Evolutionary conservation across 208 protist species (phyloP), one percentile per base, ranked within the genome.

Genomic region (Naegleria lovaniensis): DNA sequence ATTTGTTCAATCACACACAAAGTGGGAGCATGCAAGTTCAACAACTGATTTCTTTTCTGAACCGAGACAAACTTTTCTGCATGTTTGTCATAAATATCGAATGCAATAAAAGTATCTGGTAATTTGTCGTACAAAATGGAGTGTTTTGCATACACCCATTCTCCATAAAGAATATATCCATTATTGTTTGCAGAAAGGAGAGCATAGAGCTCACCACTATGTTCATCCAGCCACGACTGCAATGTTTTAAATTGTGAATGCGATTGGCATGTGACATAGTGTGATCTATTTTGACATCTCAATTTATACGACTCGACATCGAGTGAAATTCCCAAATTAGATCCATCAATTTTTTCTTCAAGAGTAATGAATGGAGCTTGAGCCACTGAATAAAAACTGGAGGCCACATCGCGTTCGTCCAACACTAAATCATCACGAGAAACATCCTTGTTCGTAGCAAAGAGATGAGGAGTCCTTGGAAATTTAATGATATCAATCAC

Each of bases 281-380:
- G 93, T 38, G 79, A 91, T n/a, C 93, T 52, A 85, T 94, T 94
- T 85, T 94, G 93, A 29, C 58, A 88, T 25, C 88, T 36, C 0
- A 94, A 67, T 75, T 90, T 83, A 38, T 84, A 84, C 19, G 76
- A 88, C 67, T 48, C 89, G 6, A 89, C 85, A 52, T 92, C 91
- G 29, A 94, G 83, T 79, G 67, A 90, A 84, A 94, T 89, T 76
- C 93, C 93, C 39, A 94, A 91, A 89, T 94, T 94, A 43, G 91
- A 76, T 58, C 93, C 93, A 89, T 94, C 93, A 83, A 94, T 93
- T 86, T 94, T 94, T 38, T 94, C 93, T 89, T 94, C 93, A 0
- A 94, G 67, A 76, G 90, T 93, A n/a, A 94, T 51, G 36, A 93
- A 33, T 36, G 67, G 67, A 36, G 6, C 16, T 36, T 6, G 0